Evolutionary conservation across 2,329 filamentous ascomycete genomes (phyloP), one percentile per base, ranked within the genome.

Genomic region (Dothideomycetes sp.): DNA sequence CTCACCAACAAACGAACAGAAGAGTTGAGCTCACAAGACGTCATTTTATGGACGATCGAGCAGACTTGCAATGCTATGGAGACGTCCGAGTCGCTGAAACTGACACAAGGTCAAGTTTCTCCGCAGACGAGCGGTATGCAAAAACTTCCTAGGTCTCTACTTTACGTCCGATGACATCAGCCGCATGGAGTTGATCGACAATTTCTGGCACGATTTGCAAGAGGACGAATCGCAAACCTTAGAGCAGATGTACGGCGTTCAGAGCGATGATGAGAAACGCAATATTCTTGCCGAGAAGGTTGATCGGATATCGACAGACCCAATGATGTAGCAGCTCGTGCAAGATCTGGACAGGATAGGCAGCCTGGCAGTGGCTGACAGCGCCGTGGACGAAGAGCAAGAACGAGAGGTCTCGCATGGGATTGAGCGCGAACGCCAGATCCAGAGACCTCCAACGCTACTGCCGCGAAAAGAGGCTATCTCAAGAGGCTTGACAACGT

Each of bases 381-480:
- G 44, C 0, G 59, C 62, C 0, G 56, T 82, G 0, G 59, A 73
- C 2, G 77, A 84, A 49, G 81, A 85, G 42, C 77, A 84, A 46
- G 80, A 85, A 50, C 66, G 79, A 0, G 81, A 84, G 45, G 60
- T 85, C 0, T 65, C 73, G 0, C 76, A 75, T 0, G 79, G 86
- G 44, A 66, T 73, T 1, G 75, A 84, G 46, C 58, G 70, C 17
- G 75, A 84, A 48, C 60, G 66, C 1, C 59, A 81, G 35, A 47
- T 74, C 1, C 61, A 81, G 46, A 61, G 60, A 1, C 72, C 75
- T 0, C 49, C 53, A 0, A 41, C 54, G 0, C 60, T 62, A 1
- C 27, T 48, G 1, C 63, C 77, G 0, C 49, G 45, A 0, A 1
- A 7, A 0, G 72, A 80, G 34, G 2, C 0, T 0, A 9, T 77